Percentiles rank a stretch among this genome's conserved stretches.
phyloP scores from a whole-genome alignment of 2,329 filamentous ascomycete species.

The Neobulgaria alba region DNA sequence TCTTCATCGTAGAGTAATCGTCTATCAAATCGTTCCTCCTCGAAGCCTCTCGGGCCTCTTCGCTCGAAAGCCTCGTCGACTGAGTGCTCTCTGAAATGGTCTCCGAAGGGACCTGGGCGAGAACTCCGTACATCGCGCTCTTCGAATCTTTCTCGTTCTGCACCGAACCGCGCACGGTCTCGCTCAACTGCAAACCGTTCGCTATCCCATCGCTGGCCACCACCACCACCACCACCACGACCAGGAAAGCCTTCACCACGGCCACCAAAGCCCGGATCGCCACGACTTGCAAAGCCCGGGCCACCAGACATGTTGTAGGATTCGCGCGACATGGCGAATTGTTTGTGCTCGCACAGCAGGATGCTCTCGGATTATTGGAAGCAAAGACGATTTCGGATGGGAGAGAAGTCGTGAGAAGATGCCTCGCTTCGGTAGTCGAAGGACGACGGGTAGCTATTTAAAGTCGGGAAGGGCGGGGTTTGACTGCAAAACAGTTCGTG shows the following conservation, averaged over 20 bases:
- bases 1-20: constrained; percentile 36
- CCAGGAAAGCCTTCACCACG: too few relatives aligned
- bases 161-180: constrained; percentile 35
- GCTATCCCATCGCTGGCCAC: constrained; percentile 41
- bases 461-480: too few relatives aligned
- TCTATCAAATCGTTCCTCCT: constrained; percentile 30
- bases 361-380: background rate
- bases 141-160: constrained; percentile 33
- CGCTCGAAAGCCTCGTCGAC: constrained; percentile 42
- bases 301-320: constrained; percentile 25
- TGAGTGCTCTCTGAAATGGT: constrained; percentile 39
- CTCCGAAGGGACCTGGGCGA: constrained; percentile 32
- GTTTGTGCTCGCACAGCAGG: too few relatives aligned
- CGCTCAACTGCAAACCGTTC: constrained; percentile 42
- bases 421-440: background rate
- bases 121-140: constrained; percentile 40
- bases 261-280: constrained; percentile 28
- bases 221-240: constrained; percentile 17
- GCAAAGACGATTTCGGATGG: constrained; percentile 1
- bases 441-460: too few relatives aligned
- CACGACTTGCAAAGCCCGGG: constrained; percentile 21
- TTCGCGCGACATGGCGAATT: constrained; percentile 26
- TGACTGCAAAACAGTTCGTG: too few relatives aligned
- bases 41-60: constrained; percentile 27
- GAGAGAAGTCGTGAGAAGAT: background rate